phyloP scores from a whole-genome alignment of 495 filamentous ascomycete species.

The Clohesyomyces aquaticus region DNA sequence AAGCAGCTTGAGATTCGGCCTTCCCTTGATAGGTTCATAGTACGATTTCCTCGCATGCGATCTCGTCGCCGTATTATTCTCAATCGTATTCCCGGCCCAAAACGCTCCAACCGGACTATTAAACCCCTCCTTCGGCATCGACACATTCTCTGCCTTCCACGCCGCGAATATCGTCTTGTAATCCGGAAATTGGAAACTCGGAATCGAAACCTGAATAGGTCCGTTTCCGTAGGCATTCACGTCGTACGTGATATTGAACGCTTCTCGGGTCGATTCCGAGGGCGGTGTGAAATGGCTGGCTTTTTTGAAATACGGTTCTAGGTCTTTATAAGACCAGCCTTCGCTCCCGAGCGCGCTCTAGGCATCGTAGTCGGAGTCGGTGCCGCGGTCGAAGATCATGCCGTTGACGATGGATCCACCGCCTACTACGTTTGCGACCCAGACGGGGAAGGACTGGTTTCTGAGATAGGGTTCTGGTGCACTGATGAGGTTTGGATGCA shows the following conservation, averaged over 20 bases:
- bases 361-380: conserved; percentile 39
- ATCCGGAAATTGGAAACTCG: background rate
- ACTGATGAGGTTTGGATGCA: too few species aligned
- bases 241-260: conserved; percentile 8
- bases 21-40: background rate
- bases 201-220: background rate
- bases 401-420: too few species aligned
- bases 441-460: conserved; percentile 1
- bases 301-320: conserved; percentile 29
- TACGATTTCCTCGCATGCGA: background rate
- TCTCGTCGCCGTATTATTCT: background rate
- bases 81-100: background rate
- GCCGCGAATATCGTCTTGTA: background rate
- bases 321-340: conserved; percentile 44
- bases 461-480: background rate
- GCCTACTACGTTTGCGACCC: conserved; percentile 45
- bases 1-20: background rate
- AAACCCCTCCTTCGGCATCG: too few species aligned
- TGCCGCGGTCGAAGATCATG: conserved; percentile 22
- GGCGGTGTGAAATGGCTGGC: conserved; percentile 8
- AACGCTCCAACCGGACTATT: conserved; percentile 12
- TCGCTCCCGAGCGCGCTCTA: conserved; percentile 27
- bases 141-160: background rate
- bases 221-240: background rate
- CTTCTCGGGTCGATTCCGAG: background rate